phyloP scores from a whole-genome alignment of 1,284 basidiomycete genomes.

The Tilletiopsis washingtonensis region DNA sequence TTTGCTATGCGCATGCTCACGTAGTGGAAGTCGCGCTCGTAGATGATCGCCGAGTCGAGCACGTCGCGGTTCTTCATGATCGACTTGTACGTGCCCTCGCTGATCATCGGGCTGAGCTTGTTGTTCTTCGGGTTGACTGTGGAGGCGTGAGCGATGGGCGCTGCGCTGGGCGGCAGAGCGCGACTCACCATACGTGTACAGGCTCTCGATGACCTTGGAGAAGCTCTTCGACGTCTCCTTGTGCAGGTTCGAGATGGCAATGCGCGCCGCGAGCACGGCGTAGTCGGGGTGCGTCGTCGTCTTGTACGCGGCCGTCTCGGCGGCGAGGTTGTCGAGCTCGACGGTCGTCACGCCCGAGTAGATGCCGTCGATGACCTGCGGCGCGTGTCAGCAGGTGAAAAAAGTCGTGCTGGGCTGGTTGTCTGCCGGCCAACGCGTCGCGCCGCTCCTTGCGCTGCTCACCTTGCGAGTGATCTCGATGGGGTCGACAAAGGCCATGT shows the following conservation, averaged over 20 bases:
- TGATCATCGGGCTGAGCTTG: slow-evolving; percentile 77
- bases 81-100: slow-evolving; percentile 73
- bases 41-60: slow-evolving; percentile 92
- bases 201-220: slow-evolving; percentile 79
- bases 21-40: slow-evolving; percentile 95
- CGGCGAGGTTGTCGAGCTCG: slow-evolving; percentile 71
- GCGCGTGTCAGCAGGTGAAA: slow-evolving; percentile 49
- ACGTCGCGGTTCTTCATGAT: slow-evolving; percentile 73
- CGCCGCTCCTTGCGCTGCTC: background rate
- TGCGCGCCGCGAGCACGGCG: slow-evolving; percentile 93
- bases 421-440: background rate
- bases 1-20: slow-evolving; percentile 9
- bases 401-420: background rate
- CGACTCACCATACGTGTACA: slow-evolving; percentile 73
- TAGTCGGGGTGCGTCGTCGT: slow-evolving; percentile 93
- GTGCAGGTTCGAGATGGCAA: slow-evolving; percentile 96
- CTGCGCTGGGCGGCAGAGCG: background rate
- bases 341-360: slow-evolving; percentile 94
- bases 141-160: background rate
- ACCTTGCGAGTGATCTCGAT: slow-evolving; percentile 59
- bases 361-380: slow-evolving; percentile 84
- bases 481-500: slow-evolving; percentile 84
- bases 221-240: slow-evolving; percentile 99
- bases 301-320: slow-evolving; percentile 94
- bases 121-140: slow-evolving; percentile 90